phyloP scores from a whole-genome alignment of 1,139 yeast genomes.

The Debaryomyces sp. region DNA sequence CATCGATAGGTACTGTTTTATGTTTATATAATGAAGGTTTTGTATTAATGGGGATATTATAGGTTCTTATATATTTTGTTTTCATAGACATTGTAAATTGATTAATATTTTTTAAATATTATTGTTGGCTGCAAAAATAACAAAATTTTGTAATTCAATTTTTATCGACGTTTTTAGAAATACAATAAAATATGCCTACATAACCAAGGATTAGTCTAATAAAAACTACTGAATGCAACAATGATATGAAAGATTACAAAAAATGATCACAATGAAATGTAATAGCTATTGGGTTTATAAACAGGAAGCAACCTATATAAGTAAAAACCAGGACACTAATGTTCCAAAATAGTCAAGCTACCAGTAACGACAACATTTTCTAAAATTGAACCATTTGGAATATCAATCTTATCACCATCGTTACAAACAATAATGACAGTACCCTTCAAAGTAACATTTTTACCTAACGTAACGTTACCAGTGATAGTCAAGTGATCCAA shows the following conservation, averaged over 20 bases:
- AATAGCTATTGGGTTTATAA: not conserved
- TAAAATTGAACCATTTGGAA: conserved; percentile 92
- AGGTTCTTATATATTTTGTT: too few relatives aligned
- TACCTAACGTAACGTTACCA: conserved; percentile 92
- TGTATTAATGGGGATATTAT: too few relatives aligned
- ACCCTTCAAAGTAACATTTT: conserved; percentile 89
- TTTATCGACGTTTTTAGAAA: too few relatives aligned
- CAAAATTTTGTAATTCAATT: not conserved
- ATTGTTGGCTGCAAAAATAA: not conserved
- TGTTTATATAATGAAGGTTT: too few relatives aligned
- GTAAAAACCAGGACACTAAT: conserved; percentile 38
- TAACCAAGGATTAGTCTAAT: not conserved
- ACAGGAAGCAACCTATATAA: conserved; percentile 3
- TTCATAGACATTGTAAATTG: too few relatives aligned
- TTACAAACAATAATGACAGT: conserved; percentile 97
- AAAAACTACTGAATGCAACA: not conserved
- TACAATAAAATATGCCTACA: not conserved
- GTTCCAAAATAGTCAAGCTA: conserved; percentile 92
- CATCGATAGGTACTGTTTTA: too few relatives aligned
- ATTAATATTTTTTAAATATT: too few relatives aligned
- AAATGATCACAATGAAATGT: not conserved
- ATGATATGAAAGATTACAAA: not conserved
- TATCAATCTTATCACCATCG: conserved; percentile 94
- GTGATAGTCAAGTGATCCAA: conserved; percentile 96
- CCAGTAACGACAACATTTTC: conserved; percentile 98